phyloP scores from a whole-genome alignment of 352 stramenopile species.

The Phytophthora multivora region DNA sequence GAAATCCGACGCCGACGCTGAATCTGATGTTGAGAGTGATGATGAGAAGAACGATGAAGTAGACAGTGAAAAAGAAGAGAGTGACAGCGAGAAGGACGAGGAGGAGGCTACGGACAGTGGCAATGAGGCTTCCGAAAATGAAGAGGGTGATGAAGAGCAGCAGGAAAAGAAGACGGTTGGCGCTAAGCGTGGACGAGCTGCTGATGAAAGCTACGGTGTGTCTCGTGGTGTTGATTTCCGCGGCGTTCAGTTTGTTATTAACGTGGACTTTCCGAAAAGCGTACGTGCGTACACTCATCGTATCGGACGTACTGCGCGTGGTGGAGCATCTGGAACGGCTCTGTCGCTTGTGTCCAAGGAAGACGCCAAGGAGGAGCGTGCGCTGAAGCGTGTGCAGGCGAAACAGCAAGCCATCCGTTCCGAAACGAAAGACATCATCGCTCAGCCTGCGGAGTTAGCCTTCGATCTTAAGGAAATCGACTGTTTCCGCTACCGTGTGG shows the following conservation, averaged over 20 bases:
- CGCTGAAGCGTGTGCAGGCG: constrained; percentile 92
- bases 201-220: constrained; percentile 95
- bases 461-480: constrained; percentile 99
- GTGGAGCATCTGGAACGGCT: constrained; percentile 95
- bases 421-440: constrained; percentile 80
- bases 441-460: constrained; percentile 94
- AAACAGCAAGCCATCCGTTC: constrained; percentile 89
- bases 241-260: constrained; percentile 98
- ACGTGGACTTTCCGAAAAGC: constrained; percentile 98
- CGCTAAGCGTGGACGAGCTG: constrained; percentile 53
- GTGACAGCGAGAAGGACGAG: constrained; percentile 37
- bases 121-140: constrained; percentile 70
- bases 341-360: constrained; percentile 93
- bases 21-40: constrained; percentile 51
- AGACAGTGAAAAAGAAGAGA: constrained; percentile 39
- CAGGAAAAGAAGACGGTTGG: constrained; percentile 40
- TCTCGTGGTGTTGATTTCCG: constrained; percentile 98
- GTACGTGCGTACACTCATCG: constrained; percentile 97
- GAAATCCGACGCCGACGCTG: constrained; percentile 46
- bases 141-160: constrained; percentile 67
- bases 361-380: constrained; percentile 78
- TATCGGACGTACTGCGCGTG: constrained; percentile 97
- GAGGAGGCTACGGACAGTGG: constrained; percentile 36
- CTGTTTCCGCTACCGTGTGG: constrained; percentile 97
- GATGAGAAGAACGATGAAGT: constrained; percentile 45